Conservation (phyloP, 148 eudicot species). For the Selenicereus undatus region DNA sequence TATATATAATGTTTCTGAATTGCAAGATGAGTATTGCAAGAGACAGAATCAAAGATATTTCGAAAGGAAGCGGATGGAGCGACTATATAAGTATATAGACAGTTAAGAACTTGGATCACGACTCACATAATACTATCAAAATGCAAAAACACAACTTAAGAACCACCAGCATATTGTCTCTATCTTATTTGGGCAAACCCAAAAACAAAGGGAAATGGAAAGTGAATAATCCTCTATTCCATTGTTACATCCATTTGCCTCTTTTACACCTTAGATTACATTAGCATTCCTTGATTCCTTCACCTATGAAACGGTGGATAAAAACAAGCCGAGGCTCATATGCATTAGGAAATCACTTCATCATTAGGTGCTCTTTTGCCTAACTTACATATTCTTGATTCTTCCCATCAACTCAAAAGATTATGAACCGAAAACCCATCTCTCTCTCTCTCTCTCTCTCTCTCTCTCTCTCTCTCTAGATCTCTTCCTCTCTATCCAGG, state of each 20-base stretch:
- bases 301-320: background rate
- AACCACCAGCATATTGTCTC: background rate
- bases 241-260: background rate
- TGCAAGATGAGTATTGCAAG: too few species aligned
- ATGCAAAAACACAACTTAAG: background rate
- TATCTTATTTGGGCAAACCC: background rate
- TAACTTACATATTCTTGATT: constrained; percentile 2
- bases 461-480: background rate
- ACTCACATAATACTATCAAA: too few species aligned
- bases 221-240: background rate
- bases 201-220: background rate
- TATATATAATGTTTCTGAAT: too few species aligned
- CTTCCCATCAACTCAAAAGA: constrained; percentile 11
- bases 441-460: background rate
- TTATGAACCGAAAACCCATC: background rate
- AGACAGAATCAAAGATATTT: too few species aligned
- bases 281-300: background rate
- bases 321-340: background rate
- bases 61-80: too few species aligned
- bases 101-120: too few species aligned
- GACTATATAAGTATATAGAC: too few species aligned
- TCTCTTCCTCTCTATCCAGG: background rate
- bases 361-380: constrained; percentile 7
- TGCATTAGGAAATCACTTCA: constrained; percentile 9
- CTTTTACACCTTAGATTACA: background rate